These are phyloP conservation scores for Globisporangium nodosum DNA, from an alignment of 352 stramenopile species.

Conservation along the genomic window DNA sequence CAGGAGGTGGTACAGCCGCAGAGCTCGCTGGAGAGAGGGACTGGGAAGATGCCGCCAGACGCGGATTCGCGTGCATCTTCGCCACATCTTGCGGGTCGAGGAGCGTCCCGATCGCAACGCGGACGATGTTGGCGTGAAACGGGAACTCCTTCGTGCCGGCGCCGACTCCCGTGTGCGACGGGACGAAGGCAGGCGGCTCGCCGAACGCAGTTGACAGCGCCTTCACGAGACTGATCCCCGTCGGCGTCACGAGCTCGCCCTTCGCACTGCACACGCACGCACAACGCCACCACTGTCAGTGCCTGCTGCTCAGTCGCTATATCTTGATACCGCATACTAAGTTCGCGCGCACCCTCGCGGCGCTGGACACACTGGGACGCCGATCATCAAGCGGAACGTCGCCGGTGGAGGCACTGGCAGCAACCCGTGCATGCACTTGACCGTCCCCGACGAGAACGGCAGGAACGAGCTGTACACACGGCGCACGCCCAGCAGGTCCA, in stretches of 20 bases:
- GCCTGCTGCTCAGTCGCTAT: no score
- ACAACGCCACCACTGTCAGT: neutral
- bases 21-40: neutral
- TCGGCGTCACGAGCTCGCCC: conserved; percentile 95
- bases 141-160: conserved; percentile 89
- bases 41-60: neutral
- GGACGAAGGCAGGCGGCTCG: conserved; percentile 70
- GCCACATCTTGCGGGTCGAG: conserved; percentile 20
- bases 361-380: conserved; percentile 89
- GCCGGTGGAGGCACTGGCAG: conserved; percentile 94
- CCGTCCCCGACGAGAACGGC: conserved; percentile 90
- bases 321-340: neutral
- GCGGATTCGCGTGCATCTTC: conserved; percentile 34
- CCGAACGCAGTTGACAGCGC: conserved; percentile 72
- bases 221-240: conserved; percentile 92
- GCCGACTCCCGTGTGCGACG: conserved; percentile 69
- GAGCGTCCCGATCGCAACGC: conserved; percentile 74
- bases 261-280: conserved; percentile 31
- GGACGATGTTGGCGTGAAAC: conserved; percentile 88
- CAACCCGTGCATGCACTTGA: conserved; percentile 94
- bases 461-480: conserved; percentile 81
- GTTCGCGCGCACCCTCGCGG: conserved; percentile 56
- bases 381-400: conserved; percentile 93
- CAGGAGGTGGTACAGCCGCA: neutral
- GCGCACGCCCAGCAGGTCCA: conserved; percentile 90